Percentiles rank a stretch among this genome's conserved stretches.
These are phyloP conservation scores for Podaxis sp. DNA, from an alignment of 768 basidiomycete species.

Conservation along the genomic window DNA sequence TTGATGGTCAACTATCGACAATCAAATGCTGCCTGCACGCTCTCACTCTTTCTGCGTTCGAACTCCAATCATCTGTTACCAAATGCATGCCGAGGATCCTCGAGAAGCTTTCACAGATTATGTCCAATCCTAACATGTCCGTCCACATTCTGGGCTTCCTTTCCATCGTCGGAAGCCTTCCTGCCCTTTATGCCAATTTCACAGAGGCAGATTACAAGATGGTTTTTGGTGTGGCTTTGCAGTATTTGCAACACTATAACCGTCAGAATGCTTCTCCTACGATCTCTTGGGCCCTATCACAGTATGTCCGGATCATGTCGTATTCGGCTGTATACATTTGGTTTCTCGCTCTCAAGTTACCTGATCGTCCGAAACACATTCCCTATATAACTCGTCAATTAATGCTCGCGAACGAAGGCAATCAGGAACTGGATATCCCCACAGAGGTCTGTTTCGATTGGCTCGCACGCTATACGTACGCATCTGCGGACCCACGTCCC, in stretches of 20 bases:
- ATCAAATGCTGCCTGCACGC: constrained; percentile 92
- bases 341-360: constrained; percentile 86
- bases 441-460: constrained; percentile 98
- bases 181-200: constrained; percentile 82
- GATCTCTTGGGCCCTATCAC: constrained; percentile 83
- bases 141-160: constrained; percentile 96
- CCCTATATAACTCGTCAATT: constrained; percentile 86
- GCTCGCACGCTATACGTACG: constrained; percentile 93
- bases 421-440: constrained; percentile 74
- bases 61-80: constrained; percentile 78
- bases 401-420: constrained; percentile 79
- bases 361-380: constrained; percentile 78
- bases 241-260: constrained; percentile 92
- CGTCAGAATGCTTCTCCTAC: constrained; percentile 53
- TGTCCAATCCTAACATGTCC: constrained; percentile 90
- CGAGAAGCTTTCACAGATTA: constrained; percentile 87
- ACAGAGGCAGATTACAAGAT: constrained; percentile 88
- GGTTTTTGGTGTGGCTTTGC: constrained; percentile 91
- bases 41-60: constrained; percentile 83
- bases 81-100: constrained; percentile 78
- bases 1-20: constrained; percentile 68
- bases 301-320: constrained; percentile 87
- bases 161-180: constrained; percentile 79
- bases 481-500: constrained; percentile 89
- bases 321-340: constrained; percentile 92